Base-by-base conservation (phyloP, 1,284 basidiomycete genomes). In the Pseudomicrostroma phylloplanum region DNA sequence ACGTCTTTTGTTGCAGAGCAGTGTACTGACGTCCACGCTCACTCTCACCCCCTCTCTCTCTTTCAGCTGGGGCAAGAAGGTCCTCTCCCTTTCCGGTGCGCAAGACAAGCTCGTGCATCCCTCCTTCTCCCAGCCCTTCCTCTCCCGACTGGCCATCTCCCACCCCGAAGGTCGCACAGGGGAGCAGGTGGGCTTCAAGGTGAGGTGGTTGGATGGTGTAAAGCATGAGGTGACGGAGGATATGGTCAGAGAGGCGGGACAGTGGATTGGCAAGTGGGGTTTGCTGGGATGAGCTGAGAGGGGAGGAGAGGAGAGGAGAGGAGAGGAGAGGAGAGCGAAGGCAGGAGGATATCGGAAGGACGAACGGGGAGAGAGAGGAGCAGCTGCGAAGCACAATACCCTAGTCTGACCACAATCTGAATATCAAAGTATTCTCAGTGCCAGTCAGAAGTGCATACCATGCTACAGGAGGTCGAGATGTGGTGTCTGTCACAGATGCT, bases 61-160 rank as follows among this genome's bases (percentile, higher is more conserved):
- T 13, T 53, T 56, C 48, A 54, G 51, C 51, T 77, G 69, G 66
- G 74, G 73, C 26, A 78, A 78, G 62, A 70, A 72, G 62, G 75
- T 78, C 41, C 73, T 70, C 62, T 69, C 72, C 30, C 71, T 70
- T 57, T 63, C 62, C 23, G 77, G 77, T 23, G 67, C 65, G 23
- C 65, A 70, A 36, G 77, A 78, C 60, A 71, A 70, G 55, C 57
- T 78, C 15, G 77, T 78, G 21, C 67, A 65, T 6, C 70, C 67
- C 67, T 64, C 66, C 43, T 78, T 71, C 66, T 71, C 74, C 39
- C 64, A 76, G 23, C 69, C 69, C 42, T 78, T 78, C 43, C 53
- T 75, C 19, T 60, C 66, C 17, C 56, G 56, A 6, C 54, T 78
- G 11, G 68, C 74, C 2, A 66, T 77, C 6, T 75, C 60, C n/a